Evolutionary conservation across 345 rosid species (phyloP).

Genomic region (Pugionium dolabratum): DNA sequence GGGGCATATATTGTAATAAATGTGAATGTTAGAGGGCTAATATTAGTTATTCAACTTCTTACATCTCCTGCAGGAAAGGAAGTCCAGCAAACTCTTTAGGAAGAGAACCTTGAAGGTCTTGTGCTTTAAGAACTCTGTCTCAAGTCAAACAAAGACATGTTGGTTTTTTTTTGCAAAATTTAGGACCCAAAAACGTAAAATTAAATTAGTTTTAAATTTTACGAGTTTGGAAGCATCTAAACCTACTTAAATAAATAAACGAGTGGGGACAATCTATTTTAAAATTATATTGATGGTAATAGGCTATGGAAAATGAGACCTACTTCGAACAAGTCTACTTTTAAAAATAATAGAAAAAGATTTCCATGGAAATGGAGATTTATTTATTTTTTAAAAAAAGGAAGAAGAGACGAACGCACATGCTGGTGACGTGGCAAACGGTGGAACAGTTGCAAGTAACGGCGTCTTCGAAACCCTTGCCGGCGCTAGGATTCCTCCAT

Average conservation of each 20-base stretch:
- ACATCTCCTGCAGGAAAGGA: constrained; percentile 51
- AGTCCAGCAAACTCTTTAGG: constrained; percentile 49
- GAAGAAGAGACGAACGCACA: constrained; percentile 27
- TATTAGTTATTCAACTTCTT: constrained; percentile 12
- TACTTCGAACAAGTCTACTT: not conserved
- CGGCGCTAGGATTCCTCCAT: constrained; percentile 37
- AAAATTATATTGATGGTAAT: not conserved
- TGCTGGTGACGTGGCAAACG: constrained; percentile 47
- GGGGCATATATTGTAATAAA: not conserved
- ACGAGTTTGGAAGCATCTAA: not conserved
- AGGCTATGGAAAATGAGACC: not conserved
- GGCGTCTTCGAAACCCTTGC: constrained; percentile 27
- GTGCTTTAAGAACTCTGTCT: constrained; percentile 49
- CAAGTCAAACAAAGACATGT: not conserved
- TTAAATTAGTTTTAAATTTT: not conserved
- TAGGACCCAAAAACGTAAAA: not conserved
- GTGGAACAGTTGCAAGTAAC: constrained; percentile 51
- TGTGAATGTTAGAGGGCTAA: not conserved
- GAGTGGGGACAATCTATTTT: not conserved
- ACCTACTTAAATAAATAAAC: constrained; percentile 6
- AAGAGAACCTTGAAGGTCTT: constrained; percentile 50
- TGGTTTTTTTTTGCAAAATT: not conserved
- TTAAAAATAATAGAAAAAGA: not conserved
- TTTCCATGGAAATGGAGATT: too few relatives aligned
- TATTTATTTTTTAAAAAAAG: too few relatives aligned